A percentile compares a stretch with the other conserved stretches of the same genome.
Conservation (phyloP, 2,329 filamentous ascomycete species). For the Sclerotiophoma versabilis region DNA sequence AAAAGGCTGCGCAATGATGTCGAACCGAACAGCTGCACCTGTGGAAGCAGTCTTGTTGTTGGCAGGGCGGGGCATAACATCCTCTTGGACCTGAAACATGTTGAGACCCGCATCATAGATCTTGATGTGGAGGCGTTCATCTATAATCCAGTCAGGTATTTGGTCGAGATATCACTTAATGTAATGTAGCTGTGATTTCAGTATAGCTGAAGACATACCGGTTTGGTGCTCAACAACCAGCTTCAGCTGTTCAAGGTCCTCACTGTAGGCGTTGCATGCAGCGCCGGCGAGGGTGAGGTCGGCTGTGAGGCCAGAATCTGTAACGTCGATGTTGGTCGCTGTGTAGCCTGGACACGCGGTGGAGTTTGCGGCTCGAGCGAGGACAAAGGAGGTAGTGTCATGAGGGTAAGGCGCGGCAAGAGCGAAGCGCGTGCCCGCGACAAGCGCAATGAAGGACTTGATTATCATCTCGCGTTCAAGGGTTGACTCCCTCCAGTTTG, state of each 20-base stretch:
- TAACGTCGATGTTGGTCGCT: slow-evolving; percentile 66
- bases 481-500: slow-evolving; percentile 3
- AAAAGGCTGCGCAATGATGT: slow-evolving; percentile 66
- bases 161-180: too few relatives aligned
- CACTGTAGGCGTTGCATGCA: slow-evolving; percentile 67
- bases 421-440: slow-evolving; percentile 22
- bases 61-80: slow-evolving; percentile 68
- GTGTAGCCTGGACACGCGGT: slow-evolving; percentile 72
- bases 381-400: slow-evolving; percentile 8
- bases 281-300: slow-evolving; percentile 72
- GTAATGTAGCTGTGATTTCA: too few relatives aligned
- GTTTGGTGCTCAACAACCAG: slow-evolving; percentile 68
- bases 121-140: slow-evolving; percentile 74
- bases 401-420: slow-evolving; percentile 27
- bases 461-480: slow-evolving; percentile 25
- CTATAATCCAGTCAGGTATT: slow-evolving; percentile 48
- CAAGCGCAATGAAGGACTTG: slow-evolving; percentile 25
- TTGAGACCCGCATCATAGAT: slow-evolving; percentile 74
- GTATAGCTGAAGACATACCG: slow-evolving; percentile 49
- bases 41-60: slow-evolving; percentile 44
- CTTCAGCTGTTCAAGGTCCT: slow-evolving; percentile 63
- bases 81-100: slow-evolving; percentile 77
- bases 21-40: slow-evolving; percentile 61
- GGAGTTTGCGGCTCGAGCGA: slow-evolving; percentile 38
- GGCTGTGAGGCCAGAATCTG: slow-evolving; percentile 67